phyloP scores from a whole-genome alignment of 2,329 filamentous ascomycete genomes.

The Aureobasidium vineae region DNA sequence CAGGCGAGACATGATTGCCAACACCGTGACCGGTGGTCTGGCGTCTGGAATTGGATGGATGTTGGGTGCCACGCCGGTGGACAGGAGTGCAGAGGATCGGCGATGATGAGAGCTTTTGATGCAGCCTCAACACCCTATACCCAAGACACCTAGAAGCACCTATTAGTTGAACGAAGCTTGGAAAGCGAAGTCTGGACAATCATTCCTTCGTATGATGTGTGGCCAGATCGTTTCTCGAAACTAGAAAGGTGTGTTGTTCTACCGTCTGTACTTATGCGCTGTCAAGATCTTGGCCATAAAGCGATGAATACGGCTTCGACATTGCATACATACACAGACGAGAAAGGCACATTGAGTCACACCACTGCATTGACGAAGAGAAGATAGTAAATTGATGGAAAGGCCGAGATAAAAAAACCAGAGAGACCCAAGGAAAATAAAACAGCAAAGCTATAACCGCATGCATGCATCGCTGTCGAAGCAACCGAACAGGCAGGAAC shows the following conservation, averaged over 20 bases:
- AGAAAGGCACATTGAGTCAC: neutral
- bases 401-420: neutral
- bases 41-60: constrained; percentile 65
- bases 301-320: neutral
- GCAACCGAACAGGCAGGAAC: neutral
- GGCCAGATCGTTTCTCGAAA: neutral
- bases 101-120: neutral
- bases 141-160: neutral
- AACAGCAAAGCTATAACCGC: neutral
- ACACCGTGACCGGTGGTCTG: constrained; percentile 61
- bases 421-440: neutral
- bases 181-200: neutral
- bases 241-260: neutral
- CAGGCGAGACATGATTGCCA: constrained; percentile 70
- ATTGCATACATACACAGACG: neutral
- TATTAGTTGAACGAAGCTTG: neutral
- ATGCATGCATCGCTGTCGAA: neutral
- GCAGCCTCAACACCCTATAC: neutral
- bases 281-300: neutral
- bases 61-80: constrained; percentile 49
- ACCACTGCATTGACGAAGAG: neutral
- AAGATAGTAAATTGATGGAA: neutral
- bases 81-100: constrained; percentile 26
- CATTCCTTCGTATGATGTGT: neutral
- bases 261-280: constrained; percentile 2